Evolutionary conservation across 2,329 filamentous ascomycete genomes (phyloP).

Genomic region (Ophiostoma himal-ulmi): DNA sequence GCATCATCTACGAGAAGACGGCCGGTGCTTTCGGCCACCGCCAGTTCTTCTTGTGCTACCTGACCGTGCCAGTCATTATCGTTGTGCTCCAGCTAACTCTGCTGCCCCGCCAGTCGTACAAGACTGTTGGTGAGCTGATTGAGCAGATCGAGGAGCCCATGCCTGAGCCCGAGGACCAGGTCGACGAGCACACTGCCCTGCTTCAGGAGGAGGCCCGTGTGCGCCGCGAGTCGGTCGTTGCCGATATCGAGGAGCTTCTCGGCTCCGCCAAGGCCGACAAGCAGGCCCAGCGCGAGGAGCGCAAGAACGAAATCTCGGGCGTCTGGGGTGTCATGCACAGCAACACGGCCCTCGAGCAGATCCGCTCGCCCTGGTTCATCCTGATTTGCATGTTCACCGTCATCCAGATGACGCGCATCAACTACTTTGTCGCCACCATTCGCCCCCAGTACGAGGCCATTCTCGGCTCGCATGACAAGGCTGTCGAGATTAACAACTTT

Average conservation of each 20-base stretch:
- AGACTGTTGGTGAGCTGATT: conserved; percentile 78
- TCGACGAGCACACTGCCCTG: conserved; percentile 52
- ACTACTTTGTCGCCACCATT: conserved; percentile 88
- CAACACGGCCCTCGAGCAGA: conserved; percentile 63
- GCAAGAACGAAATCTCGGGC: conserved; percentile 63
- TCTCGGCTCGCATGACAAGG: conserved; percentile 54
- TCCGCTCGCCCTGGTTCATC: conserved; percentile 75
- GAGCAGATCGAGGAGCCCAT: conserved; percentile 57
- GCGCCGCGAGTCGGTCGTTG: conserved; percentile 57
- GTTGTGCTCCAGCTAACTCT: conserved; percentile 60
- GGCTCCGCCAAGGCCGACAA: conserved; percentile 56
- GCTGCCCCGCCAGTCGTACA: conserved; percentile 72
- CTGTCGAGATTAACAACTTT: conserved; percentile 69
- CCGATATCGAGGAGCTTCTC: conserved; percentile 68
- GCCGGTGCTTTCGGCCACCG: conserved; percentile 52
- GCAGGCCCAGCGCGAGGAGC: conserved; percentile 61
- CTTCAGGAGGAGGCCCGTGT: conserved; percentile 52
- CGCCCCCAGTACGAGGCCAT: conserved; percentile 75
- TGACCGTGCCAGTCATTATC: conserved; percentile 64
- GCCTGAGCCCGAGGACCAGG: conserved; percentile 43
- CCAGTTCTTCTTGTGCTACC: conserved; percentile 66
- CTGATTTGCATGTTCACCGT: conserved; percentile 77
- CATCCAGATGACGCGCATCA: conserved; percentile 74
- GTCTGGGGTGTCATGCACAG: conserved; percentile 86
- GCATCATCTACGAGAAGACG: conserved; percentile 57